These are phyloP conservation scores for Coniochaeta sp. DNA, from an alignment of 2,329 filamentous ascomycete genomes.

Conservation along the genomic window DNA sequence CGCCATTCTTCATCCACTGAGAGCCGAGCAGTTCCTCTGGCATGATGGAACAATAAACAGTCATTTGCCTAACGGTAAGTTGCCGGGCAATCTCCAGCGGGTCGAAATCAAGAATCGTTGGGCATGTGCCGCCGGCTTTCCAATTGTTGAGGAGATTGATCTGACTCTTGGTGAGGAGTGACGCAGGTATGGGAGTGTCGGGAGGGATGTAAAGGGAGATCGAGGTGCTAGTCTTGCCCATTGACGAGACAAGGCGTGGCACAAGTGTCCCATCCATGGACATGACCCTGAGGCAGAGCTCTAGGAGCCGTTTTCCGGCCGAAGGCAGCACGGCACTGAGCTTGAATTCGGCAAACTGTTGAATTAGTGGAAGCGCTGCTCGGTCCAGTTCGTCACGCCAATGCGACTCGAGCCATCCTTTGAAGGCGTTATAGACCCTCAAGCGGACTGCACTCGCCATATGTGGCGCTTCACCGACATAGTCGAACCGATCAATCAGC, in stretches of 20 bases:
- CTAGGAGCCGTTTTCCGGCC: conserved; percentile 72
- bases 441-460: conserved; percentile 77
- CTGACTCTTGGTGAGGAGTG: conserved; percentile 70
- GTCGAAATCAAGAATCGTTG: conserved; percentile 84
- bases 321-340: conserved; percentile 63
- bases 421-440: conserved; percentile 93
- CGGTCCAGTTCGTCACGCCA: conserved; percentile 81
- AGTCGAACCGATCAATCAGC: conserved; percentile 88
- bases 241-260: conserved; percentile 74
- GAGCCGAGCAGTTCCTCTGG: conserved; percentile 87
- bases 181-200: conserved; percentile 63
- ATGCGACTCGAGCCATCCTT: conserved; percentile 94
- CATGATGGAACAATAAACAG: conserved; percentile 83
- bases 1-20: conserved; percentile 88
- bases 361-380: conserved; percentile 67
- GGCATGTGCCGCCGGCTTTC: conserved; percentile 62
- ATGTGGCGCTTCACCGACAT: conserved; percentile 70
- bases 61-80: conserved; percentile 85
- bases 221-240: conserved; percentile 80
- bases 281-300: conserved; percentile 73
- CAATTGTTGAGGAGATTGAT: conserved; percentile 64
- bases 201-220: conserved; percentile 62
- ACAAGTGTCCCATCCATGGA: conserved; percentile 66
- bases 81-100: conserved; percentile 86
- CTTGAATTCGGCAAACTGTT: conserved; percentile 70